Base-by-base conservation (phyloP, 1,284 basidiomycete genomes). In the Entoloma clypeatum region DNA sequence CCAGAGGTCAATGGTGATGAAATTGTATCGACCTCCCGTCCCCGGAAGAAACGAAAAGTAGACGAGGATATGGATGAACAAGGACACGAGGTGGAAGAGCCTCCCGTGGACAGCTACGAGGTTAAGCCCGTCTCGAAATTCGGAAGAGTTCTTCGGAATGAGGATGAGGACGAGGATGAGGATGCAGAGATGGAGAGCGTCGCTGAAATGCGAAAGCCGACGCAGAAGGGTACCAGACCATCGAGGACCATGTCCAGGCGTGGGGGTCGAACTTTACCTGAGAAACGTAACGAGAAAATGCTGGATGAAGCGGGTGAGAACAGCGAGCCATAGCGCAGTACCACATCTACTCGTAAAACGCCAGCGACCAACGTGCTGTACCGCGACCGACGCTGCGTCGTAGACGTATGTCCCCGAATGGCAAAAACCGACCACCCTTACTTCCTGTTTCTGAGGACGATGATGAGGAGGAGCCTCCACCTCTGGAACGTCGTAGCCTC, bases 31-130 rank as follows among this genome's bases (percentile, higher is more conserved):
- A 34, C 16, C 11, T 18, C 18, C 9, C 43, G 16, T 7, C 41
- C 43, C 14, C 39, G 24, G 8, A 49, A 53, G 42, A 49, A 43
- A 33, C 43, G 36, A 27, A 50, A 48, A 21, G 7, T 47, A 5
- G 30, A 17, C 3, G 24, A 25, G 7, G 17, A 30, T 8, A 22
- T 26, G 6, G 17, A 28, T 18, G 18, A 21, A 18, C 36, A 33
- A 14, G n/a, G 13, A 9, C 21, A 21, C 9, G 11, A 18, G 4
- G 14, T 25, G 11, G 38, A 39, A 22, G 13, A 14, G n/a, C 9
- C 16, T 4, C 23, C 18, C 7, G 16, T 22, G 23, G 14, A 11
- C 25, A 41, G 36, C 26, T 27, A 32, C 27, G 24, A 29, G 28
- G 36, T 34, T 6, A 22, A 13, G n/a, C 34, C 23, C 10, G 14